Evolutionary conservation across 208 protist genomes (phyloP).

Genomic region (Leishmania turanica): DNA sequence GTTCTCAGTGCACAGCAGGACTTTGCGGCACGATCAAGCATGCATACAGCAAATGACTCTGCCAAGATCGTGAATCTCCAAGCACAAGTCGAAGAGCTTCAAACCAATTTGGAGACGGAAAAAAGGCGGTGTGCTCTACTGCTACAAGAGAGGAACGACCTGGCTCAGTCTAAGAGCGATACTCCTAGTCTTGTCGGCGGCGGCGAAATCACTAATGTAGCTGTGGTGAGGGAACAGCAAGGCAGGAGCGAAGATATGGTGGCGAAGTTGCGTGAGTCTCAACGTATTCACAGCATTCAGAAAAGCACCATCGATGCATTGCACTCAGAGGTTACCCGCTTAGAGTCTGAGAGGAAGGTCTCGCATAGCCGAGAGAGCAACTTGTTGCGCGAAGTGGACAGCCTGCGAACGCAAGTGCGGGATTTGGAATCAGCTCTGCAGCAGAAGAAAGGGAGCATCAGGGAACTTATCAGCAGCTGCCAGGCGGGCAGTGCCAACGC

Average conservation of each 20-base stretch:
- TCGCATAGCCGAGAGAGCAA: constrained; percentile 2
- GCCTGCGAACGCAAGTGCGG: constrained; percentile 13
- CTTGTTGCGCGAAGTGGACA: constrained; percentile 10
- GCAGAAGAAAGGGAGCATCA: constrained; percentile 59
- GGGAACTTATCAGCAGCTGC: constrained; percentile 63
- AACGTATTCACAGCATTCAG: constrained; percentile 21
- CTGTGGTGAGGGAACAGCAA: neutral
- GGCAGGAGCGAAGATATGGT: neutral
- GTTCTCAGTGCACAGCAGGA: constrained; percentile 49
- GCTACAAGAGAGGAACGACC: neutral
- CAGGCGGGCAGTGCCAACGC: constrained; percentile 43
- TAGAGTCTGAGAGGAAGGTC: constrained; percentile 20
- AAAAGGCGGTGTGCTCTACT: constrained; percentile 9
- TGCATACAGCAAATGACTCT: constrained; percentile 39
- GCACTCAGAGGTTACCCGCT: constrained; percentile 12
- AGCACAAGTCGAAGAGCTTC: constrained; percentile 38
- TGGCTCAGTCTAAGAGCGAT: neutral
- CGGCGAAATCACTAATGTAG: neutral
- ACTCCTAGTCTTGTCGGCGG: neutral
- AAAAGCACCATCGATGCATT: constrained; percentile 27
- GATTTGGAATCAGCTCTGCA: constrained; percentile 26
- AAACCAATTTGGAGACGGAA: constrained; percentile 23
- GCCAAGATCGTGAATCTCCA: constrained; percentile 54
- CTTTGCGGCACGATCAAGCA: constrained; percentile 18
- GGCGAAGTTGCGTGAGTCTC: constrained; percentile 15